Percentiles rank a stretch among this genome's conserved stretches.
Evolutionary conservation across 495 filamentous ascomycete species (phyloP).

Genomic region (Copromyces sp.): DNA sequence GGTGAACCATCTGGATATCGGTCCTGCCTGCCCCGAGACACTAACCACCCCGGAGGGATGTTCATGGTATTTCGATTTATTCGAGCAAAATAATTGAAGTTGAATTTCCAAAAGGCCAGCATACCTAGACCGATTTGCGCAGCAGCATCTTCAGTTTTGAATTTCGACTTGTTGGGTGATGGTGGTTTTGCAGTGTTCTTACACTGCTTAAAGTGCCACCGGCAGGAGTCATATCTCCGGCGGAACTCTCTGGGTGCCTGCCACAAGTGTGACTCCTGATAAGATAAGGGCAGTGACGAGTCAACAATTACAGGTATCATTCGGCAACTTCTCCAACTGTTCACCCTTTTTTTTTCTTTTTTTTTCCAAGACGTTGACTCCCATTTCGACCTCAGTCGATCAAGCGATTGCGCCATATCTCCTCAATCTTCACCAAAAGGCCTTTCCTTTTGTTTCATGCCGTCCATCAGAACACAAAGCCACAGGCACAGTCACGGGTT

Average conservation of each 20-base stretch:
- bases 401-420: not conserved
- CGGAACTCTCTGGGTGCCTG: not conserved
- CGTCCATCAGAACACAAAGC: not conserved
- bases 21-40: not conserved
- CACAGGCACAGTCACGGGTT: not conserved
- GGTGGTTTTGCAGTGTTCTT: not conserved
- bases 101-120: not conserved
- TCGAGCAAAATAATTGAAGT: not conserved
- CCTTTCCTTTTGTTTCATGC: not conserved
- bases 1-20: not conserved
- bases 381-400: not conserved
- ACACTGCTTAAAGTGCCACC: not conserved
- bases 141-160: no score
- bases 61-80: not conserved
- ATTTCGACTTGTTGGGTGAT: not conserved
- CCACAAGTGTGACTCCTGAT: not conserved
- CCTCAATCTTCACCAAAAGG: not conserved
- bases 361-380: not conserved
- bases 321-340: not conserved
- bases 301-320: not conserved
- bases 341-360: not conserved
- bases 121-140: not conserved
- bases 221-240: not conserved
- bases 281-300: not conserved
- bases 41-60: not conserved